A percentile compares a stretch with the other conserved stretches of the same genome.
Evolutionary conservation across 163 green algal genomes (phyloP).

Genomic region (Volvox carteri): DNA sequence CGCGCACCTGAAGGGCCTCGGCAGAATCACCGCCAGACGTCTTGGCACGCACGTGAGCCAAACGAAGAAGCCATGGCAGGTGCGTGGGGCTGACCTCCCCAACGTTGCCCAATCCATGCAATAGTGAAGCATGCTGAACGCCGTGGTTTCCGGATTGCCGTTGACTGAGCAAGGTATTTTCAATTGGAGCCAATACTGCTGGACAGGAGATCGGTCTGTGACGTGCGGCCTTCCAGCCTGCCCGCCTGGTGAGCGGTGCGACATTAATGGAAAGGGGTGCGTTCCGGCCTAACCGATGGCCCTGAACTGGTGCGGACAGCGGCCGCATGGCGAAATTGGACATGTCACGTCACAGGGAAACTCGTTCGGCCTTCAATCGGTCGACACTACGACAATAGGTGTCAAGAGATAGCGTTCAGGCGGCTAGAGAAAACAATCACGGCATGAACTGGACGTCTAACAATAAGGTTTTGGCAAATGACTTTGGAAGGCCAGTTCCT

Average conservation of each 20-base stretch:
- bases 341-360: too few relatives aligned
- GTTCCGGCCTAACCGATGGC: background rate
- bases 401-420: too few relatives aligned
- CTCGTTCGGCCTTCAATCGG: background rate
- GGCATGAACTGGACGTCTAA: too few relatives aligned
- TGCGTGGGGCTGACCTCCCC: conserved; percentile 78
- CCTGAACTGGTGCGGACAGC: background rate
- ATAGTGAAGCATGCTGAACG: conserved; percentile 65
- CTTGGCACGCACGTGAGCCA: conserved; percentile 77
- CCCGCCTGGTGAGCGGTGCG: background rate
- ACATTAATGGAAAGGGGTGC: background rate
- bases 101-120: conserved; percentile 84
- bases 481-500: too few relatives aligned
- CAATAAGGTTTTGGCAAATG: too few relatives aligned
- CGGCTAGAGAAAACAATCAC: too few relatives aligned
- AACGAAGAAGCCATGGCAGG: conserved; percentile 85
- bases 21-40: conserved; percentile 57
- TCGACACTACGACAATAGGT: background rate
- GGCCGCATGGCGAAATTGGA: too few relatives aligned
- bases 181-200: background rate
- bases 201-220: background rate
- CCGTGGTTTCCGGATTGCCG: background rate
- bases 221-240: background rate
- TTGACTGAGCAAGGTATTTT: background rate
- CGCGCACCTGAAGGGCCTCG: conserved; percentile 55